Conservation (phyloP, 345 rosid species). For the Bruguiera sexangula region DNA sequence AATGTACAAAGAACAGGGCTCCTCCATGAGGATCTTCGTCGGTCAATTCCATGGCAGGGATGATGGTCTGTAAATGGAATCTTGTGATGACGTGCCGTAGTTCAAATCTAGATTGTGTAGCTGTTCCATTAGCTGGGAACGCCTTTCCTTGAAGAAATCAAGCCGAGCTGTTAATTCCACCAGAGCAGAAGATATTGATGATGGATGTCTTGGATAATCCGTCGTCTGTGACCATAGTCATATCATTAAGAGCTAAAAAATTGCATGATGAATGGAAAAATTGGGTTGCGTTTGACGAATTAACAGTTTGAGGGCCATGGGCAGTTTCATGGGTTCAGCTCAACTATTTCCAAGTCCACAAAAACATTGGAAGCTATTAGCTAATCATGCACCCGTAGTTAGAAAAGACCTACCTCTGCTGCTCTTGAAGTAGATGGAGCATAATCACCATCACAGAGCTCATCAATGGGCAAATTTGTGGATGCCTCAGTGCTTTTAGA, state of each 20-base stretch:
- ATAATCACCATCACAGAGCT: conserved; percentile 62
- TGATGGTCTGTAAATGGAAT: conserved; percentile 71
- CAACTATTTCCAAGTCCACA: neutral
- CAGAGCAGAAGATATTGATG: conserved; percentile 79
- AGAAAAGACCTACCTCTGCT: conserved; percentile 54
- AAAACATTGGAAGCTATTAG: neutral
- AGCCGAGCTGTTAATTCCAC: conserved; percentile 94
- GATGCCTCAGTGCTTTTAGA: conserved; percentile 74
- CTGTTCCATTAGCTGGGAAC: conserved; percentile 97
- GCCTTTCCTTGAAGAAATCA: conserved; percentile 97
- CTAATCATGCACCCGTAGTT: neutral
- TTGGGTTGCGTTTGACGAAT: neutral
- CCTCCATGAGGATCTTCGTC: conserved; percentile 3
- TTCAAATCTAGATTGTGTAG: conserved; percentile 91
- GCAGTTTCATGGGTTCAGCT: neutral
- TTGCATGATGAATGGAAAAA: neutral
- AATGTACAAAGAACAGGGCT: conserved; percentile 44
- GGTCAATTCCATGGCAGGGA: conserved; percentile 93
- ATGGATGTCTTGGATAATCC: conserved; percentile 77
- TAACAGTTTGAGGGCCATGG: neutral
- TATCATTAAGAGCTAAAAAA: neutral
- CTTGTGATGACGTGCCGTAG: conserved; percentile 81
- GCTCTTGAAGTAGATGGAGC: conserved; percentile 80
- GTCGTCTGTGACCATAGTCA: conserved; percentile 41
- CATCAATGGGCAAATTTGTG: conserved; percentile 57